A percentile compares a stretch with the other conserved stretches of the same genome.
phyloP scores from a whole-genome alignment of 228 moss, liverwort and hornwort genomes.

The Sphagnum fallax region DNA sequence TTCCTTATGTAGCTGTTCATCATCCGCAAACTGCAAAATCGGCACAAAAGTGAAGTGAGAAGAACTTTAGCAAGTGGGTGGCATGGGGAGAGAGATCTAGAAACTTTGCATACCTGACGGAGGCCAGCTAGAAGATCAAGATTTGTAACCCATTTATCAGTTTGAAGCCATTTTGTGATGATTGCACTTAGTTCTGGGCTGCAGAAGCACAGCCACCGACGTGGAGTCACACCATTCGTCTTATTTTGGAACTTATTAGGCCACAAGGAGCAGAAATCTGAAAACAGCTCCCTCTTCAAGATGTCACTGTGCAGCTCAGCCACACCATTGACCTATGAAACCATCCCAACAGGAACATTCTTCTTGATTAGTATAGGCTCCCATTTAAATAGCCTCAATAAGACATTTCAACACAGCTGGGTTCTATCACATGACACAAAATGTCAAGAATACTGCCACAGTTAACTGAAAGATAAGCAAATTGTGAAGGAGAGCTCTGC shows the following conservation, averaged over 20 bases:
- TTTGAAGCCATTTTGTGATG: conserved; percentile 47
- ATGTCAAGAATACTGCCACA: background rate
- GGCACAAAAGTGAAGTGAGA: background rate
- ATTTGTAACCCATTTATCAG: conserved; percentile 70
- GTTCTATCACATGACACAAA: background rate
- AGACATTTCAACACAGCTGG: background rate
- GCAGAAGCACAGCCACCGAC: conserved; percentile 74
- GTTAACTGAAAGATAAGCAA: background rate
- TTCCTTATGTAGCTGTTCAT: conserved; percentile 56
- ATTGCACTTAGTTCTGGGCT: conserved; percentile 63
- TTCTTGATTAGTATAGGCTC: background rate
- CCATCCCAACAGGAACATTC: background rate
- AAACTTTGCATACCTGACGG: background rate
- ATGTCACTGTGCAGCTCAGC: conserved; percentile 71
- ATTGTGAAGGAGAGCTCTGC: background rate
- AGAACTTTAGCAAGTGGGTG: background rate
- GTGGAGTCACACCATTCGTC: conserved; percentile 76
- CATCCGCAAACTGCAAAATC: conserved; percentile 35
- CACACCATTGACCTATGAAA: conserved; percentile 59
- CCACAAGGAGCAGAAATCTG: conserved; percentile 60
- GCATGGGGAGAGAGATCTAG: background rate
- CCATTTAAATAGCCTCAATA: too few relatives aligned
- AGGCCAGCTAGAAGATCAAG: conserved; percentile 34
- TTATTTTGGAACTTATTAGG: conserved; percentile 76
- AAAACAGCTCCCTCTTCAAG: conserved; percentile 59